Percentiles rank a stretch among this genome's conserved stretches.
Conservation (phyloP, 768 basidiomycete species). For the Boletellus ananiceps region DNA sequence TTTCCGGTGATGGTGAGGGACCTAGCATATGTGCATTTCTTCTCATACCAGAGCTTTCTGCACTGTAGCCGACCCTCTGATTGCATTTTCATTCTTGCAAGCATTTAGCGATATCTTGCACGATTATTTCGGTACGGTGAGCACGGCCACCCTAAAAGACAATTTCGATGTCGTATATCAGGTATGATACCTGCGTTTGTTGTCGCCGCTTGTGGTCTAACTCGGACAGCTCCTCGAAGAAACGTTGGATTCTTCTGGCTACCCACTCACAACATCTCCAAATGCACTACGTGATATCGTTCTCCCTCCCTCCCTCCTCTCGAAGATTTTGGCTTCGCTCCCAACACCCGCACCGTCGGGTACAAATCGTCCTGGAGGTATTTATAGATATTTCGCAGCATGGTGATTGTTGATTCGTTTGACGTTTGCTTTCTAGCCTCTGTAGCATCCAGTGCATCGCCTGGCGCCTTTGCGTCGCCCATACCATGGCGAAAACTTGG, state of each 20-base stretch:
- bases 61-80: conserved; percentile 73
- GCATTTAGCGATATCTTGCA: conserved; percentile 78
- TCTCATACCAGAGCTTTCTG: background rate
- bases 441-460: conserved; percentile 34
- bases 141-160: conserved; percentile 74
- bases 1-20: conserved; percentile 74
- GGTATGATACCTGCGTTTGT: conserved; percentile 37
- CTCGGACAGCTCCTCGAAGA: conserved; percentile 78
- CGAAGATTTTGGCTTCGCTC: conserved; percentile 52
- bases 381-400: background rate
- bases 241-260: conserved; percentile 89
- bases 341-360: conserved; percentile 24
- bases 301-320: conserved; percentile 81
- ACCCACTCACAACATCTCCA: conserved; percentile 86
- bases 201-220: background rate
- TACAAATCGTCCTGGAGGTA: conserved; percentile 29
- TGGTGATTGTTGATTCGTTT: background rate
- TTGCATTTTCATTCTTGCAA: conserved; percentile 85
- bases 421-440: conserved; percentile 14
- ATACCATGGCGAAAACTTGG: conserved; percentile 93
- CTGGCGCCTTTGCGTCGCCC: conserved; percentile 72
- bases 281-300: conserved; percentile 93
- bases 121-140: conserved; percentile 87
- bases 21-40: background rate
- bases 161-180: conserved; percentile 96